Percentiles rank a stretch among this genome's conserved stretches.
Conservation (phyloP, 345 rosid species). For the Hypericum androsaemum region DNA sequence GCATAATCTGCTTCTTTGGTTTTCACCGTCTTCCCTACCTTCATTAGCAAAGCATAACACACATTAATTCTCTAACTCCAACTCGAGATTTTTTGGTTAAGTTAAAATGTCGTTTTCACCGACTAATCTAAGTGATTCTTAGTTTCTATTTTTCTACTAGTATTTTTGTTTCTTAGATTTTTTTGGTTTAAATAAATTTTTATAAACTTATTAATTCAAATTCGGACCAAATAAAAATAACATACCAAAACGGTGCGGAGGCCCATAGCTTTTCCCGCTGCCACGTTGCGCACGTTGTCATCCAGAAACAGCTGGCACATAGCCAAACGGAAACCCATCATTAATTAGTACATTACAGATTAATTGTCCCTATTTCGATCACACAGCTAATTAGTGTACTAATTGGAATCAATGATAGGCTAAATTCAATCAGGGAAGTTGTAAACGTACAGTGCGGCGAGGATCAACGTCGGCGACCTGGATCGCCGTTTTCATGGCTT, state of each 20-base stretch:
- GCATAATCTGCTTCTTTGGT: slow-evolving; percentile 61
- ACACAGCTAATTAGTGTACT: not conserved
- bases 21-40: slow-evolving; percentile 66
- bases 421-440: not conserved
- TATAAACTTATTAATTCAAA: too few relatives aligned
- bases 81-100: too few relatives aligned
- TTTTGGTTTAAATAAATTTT: too few relatives aligned
- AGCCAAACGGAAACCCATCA: not conserved
- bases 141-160: too few relatives aligned
- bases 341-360: too few relatives aligned
- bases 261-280: slow-evolving; percentile 68
- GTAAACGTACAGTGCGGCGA: slow-evolving; percentile 42
- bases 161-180: too few relatives aligned
- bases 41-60: not conserved
- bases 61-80: too few relatives aligned
- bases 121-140: too few relatives aligned
- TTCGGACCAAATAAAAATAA: too few relatives aligned
- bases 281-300: slow-evolving; percentile 56
- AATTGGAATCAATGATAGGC: not conserved
- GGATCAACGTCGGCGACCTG: slow-evolving; percentile 53
- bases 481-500: slow-evolving; percentile 69
- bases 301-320: slow-evolving; percentile 58
- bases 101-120: too few relatives aligned
- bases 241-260: slow-evolving; percentile 63
- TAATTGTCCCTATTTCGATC: too few relatives aligned